phyloP scores from a whole-genome alignment of 139 green algal genomes.

The Chlorella ohadii region DNA sequence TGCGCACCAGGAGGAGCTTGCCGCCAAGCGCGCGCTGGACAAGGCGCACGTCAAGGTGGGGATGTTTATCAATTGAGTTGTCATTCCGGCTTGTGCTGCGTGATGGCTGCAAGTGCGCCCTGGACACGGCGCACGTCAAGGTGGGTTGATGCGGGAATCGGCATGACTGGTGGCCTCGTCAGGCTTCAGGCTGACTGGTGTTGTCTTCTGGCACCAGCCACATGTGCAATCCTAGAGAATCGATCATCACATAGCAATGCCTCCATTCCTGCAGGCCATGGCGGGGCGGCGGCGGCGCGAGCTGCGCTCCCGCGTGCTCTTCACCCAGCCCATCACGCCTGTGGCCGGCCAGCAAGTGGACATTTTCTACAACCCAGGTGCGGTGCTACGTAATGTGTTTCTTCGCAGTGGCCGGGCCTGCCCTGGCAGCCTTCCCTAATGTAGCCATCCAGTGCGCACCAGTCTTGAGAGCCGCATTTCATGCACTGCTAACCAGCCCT shows the following conservation, averaged over 20 bases:
- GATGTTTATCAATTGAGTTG: neutral
- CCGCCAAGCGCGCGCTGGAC: constrained; percentile 61
- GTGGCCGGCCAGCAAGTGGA: constrained; percentile 71
- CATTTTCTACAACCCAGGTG: constrained; percentile 95
- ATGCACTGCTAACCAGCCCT: no score
- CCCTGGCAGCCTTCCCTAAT: no score
- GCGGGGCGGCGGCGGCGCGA: constrained; percentile 64
- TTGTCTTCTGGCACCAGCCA: no score
- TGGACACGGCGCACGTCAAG: constrained; percentile 63
- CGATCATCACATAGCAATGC: no score
- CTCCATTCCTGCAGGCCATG: constrained; percentile 40
- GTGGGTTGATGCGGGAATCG: no score
- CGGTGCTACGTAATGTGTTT: neutral
- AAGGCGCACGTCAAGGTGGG: constrained; percentile 59
- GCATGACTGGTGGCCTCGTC: no score
- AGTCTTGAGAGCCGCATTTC: no score
- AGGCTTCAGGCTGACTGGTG: no score
- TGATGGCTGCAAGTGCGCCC: constrained; percentile 57
- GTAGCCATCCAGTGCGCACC: no score
- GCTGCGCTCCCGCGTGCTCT: constrained; percentile 73
- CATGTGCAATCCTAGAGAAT: no score
- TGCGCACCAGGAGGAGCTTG: constrained; percentile 48
- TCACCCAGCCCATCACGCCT: constrained; percentile 74
- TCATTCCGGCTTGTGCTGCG: no score
- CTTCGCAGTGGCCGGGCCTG: no score